A percentile compares a stretch with the other conserved stretches of the same genome.
Evolutionary conservation across 2,329 filamentous ascomycete species (phyloP).

Genomic region (Aspergillus ustus): DNA sequence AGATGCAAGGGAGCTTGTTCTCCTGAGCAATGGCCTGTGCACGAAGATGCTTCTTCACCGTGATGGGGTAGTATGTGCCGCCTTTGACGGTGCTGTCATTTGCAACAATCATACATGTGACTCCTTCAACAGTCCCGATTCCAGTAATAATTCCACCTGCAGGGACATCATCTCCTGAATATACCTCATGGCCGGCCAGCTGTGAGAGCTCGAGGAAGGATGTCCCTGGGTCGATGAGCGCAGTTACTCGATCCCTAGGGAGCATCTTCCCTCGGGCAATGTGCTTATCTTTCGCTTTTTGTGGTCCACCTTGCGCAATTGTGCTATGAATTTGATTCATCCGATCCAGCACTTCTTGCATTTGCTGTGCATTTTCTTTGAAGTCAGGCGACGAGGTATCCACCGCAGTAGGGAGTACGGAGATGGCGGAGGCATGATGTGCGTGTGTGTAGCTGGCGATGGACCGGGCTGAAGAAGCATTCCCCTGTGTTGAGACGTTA

Average conservation of each 20-base stretch:
- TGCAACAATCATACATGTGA: conserved; percentile 89
- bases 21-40: conserved; percentile 90
- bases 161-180: conserved; percentile 84
- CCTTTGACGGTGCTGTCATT: conserved; percentile 98
- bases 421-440: conserved; percentile 82
- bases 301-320: conserved; percentile 75
- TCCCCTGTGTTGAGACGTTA: conserved; percentile 17
- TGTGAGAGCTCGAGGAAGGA: conserved; percentile 92
- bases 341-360: conserved; percentile 72
- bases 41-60: conserved; percentile 94
- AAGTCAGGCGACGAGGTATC: conserved; percentile 79
- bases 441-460: conserved; percentile 79
- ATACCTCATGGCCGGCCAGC: conserved; percentile 85
- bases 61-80: conserved; percentile 95
- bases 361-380: conserved; percentile 77
- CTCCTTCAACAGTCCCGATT: conserved; percentile 85
- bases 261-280: conserved; percentile 90
- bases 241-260: conserved; percentile 83
- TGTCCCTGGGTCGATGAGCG: conserved; percentile 84
- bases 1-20: conserved; percentile 84
- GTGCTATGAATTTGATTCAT: conserved; percentile 72
- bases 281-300: conserved; percentile 87
- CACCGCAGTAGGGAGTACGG: conserved; percentile 74
- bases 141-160: conserved; percentile 92
- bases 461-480: conserved; percentile 34